Conservation (phyloP, 805 yeast species). For the Brettanomyces anomalus region DNA sequence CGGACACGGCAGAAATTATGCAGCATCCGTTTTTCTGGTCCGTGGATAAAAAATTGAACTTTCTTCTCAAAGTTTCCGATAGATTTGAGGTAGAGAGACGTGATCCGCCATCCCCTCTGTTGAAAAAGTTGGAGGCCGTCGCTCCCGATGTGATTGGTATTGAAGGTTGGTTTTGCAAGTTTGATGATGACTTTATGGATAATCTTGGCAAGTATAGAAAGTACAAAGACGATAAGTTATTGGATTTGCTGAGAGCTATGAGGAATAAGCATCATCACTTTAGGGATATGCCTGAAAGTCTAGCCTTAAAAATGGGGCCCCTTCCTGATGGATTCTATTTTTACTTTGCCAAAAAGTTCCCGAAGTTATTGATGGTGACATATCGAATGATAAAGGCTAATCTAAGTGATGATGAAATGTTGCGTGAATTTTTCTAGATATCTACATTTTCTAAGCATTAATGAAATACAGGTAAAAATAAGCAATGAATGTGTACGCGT, state of each 20-base stretch:
- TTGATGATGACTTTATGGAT: conserved; percentile 66
- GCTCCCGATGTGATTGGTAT: conserved; percentile 53
- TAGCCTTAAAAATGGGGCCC: conserved; percentile 62
- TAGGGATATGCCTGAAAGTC: conserved; percentile 70
- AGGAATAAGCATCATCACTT: conserved; percentile 93
- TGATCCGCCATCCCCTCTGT: conserved; percentile 51
- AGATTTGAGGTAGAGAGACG: conserved; percentile 89
- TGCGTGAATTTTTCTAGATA: conserved; percentile 29
- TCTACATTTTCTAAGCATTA: neutral
- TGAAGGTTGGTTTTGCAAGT: conserved; percentile 64
- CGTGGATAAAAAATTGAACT: conserved; percentile 63
- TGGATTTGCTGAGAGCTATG: conserved; percentile 83
- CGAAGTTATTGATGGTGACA: conserved; percentile 66
- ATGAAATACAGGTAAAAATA: neutral
- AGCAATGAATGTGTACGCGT: no score
- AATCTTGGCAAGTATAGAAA: conserved; percentile 88
- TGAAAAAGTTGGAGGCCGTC: conserved; percentile 57
- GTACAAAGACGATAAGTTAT: conserved; percentile 65
- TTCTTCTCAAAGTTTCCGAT: conserved; percentile 81
- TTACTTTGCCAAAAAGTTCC: conserved; percentile 70
- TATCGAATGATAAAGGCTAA: conserved; percentile 53
- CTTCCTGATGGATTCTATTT: conserved; percentile 77
- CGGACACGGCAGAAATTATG: conserved; percentile 57
- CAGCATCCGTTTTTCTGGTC: conserved; percentile 90
- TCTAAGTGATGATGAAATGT: conserved; percentile 55